A percentile compares a stretch with the other conserved stretches of the same genome.
These are phyloP conservation scores for Clavulina sp. DNA, from an alignment of 768 basidiomycete species.

Conservation along the genomic window DNA sequence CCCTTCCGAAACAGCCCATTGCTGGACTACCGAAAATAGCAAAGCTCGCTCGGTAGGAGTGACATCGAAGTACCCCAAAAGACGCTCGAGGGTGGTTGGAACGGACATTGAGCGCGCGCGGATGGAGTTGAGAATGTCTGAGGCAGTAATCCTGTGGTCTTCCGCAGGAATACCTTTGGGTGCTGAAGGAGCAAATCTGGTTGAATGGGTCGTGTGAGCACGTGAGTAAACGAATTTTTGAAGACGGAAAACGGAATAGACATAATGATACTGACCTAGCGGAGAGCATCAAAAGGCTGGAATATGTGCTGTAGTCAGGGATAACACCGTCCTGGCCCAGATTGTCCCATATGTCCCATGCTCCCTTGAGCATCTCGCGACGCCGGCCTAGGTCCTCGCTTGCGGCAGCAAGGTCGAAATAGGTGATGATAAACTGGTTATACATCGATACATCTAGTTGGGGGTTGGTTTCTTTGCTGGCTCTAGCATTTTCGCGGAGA, in stretches of 20 bases:
- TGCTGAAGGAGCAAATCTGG: not conserved
- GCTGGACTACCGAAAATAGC: not conserved
- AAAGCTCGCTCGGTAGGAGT: not conserved
- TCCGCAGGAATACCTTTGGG: conserved; percentile 8
- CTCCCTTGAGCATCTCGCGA: conserved; percentile 45
- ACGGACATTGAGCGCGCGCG: not conserved
- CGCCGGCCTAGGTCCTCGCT: too few relatives aligned
- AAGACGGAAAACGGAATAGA: not conserved
- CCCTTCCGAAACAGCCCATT: not conserved
- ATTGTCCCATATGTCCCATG: conserved; percentile 44
- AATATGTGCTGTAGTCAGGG: conserved; percentile 43
- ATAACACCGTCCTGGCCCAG: conserved; percentile 31
- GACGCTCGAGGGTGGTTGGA: not conserved
- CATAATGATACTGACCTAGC: conserved; percentile 31
- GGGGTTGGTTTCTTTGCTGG: conserved; percentile 22
- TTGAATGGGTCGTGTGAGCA: too few relatives aligned
- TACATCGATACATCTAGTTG: conserved; percentile 34
- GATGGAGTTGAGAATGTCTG: not conserved
- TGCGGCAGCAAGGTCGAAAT: conserved; percentile 35
- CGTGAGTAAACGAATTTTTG: too few relatives aligned
- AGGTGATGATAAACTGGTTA: conserved; percentile 51
- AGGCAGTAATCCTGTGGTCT: not conserved
- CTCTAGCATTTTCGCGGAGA: conserved; percentile 25
- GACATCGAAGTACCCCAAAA: not conserved
- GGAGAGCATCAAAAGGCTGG: conserved; percentile 46